Evolutionary conservation across 2,329 filamentous ascomycete species (phyloP).

Genomic region (Magnaporthiopsis incrustans): DNA sequence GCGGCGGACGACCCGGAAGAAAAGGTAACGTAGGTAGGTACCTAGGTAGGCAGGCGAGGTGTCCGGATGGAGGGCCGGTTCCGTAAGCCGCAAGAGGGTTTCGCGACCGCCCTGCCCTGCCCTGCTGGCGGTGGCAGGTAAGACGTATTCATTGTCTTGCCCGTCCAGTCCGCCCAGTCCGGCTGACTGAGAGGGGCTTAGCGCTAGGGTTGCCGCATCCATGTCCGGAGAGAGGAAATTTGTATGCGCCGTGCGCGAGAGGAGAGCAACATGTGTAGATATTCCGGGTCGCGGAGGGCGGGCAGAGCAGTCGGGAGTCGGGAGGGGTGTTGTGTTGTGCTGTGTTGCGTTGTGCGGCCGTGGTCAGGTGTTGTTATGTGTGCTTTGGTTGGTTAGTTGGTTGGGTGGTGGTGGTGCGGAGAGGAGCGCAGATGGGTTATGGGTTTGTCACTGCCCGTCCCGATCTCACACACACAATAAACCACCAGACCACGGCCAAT

Average conservation of each 20-base stretch:
- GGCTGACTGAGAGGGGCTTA: neutral
- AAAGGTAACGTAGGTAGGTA: no score
- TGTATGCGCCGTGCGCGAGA: no score
- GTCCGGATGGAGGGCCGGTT: neutral
- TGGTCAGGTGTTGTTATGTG: neutral
- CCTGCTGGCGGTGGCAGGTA: neutral
- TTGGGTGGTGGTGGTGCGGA: neutral
- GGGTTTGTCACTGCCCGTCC: no score
- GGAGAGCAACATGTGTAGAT: neutral
- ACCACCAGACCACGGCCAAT: neutral
- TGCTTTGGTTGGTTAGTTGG: no score
- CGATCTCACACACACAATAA: neutral
- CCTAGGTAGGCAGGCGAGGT: no score
- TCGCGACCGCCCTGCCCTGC: neutral
- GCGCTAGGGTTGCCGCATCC: neutral
- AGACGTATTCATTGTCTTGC: no score
- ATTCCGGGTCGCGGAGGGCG: neutral
- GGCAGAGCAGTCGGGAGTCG: neutral
- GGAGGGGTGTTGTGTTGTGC: no score
- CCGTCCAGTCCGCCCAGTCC: no score
- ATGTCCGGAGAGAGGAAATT: neutral
- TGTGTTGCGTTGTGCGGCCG: neutral
- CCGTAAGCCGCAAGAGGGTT: neutral
- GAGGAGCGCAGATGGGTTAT: no score
- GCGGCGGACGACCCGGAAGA: no score